phyloP scores from a whole-genome alignment of 768 basidiomycete species.

The Galerina sulciceps region DNA sequence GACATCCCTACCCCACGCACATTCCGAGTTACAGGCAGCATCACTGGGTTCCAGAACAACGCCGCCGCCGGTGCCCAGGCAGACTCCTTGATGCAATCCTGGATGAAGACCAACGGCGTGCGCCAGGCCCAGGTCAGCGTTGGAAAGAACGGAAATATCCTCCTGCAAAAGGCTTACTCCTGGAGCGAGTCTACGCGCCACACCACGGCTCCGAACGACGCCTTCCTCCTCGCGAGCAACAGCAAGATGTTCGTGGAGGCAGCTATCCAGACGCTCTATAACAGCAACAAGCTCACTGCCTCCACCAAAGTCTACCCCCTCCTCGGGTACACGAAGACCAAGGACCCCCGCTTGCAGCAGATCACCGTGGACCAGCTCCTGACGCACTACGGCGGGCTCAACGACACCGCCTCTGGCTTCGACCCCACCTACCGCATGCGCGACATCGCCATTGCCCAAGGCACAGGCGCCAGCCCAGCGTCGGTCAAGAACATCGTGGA shows the following conservation, averaged over 20 bases:
- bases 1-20: constrained; percentile 2
- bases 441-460: constrained; percentile 1
- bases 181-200: constrained; percentile 2
- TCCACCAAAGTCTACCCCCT: background rate
- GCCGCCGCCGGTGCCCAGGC: background rate
- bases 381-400: constrained; percentile 4
- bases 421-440: constrained; percentile 3
- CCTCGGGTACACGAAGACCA: constrained; percentile 2
- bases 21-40: constrained; percentile 3
- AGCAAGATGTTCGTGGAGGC: constrained; percentile 5
- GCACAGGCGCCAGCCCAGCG: background rate
- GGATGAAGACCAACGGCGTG: constrained; percentile 2
- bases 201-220: constrained; percentile 1
- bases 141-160: background rate
- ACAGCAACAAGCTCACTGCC: background rate
- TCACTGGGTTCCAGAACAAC: constrained; percentile 8
- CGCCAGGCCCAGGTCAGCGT: constrained; percentile 3
- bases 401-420: background rate
- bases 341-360: background rate
- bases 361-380: constrained; percentile 6
- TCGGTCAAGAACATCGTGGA: constrained; percentile 2
- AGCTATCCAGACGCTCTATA: constrained; percentile 3
- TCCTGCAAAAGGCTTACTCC: background rate
- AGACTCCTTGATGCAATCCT: background rate
- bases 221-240: constrained; percentile 5